Base-by-base conservation (phyloP, 306 rosid genomes). In the Erythrophleum fordii region DNA sequence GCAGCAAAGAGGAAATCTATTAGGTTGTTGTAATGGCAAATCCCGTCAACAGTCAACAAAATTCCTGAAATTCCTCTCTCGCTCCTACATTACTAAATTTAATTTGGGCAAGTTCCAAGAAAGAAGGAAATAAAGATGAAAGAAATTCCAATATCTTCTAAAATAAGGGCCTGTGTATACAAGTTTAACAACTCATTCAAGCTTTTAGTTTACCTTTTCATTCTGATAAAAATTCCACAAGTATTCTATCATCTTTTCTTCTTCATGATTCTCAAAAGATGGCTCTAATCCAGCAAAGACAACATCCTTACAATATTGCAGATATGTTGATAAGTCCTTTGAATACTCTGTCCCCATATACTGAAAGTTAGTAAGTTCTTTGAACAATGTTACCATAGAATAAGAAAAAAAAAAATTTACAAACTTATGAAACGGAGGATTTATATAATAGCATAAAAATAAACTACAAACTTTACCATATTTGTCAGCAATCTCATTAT, bases 221-320 rank as follows among this genome's bases (percentile, higher is more conserved):
- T 85, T 88, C 72, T 86, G 85, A 88, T 87, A 94, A 84, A 71
- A 82, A 39, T 86, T 69, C 97, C 95, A 91, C 23, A 92, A 84
- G 44, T 56, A 42, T 59, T 91, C 87, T 20, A 91, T 86, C 81
- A 90, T 55, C 58, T 62, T 85, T 78, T 85, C 82, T 82, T 94
- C 97, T 72, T 85, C 97, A 3, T 82, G 78, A 86, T 91, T 87
- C 88, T 88, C 96, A 44, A 77, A 81, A 4, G 89, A 77, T 10
- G 90, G 51, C 79, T 92, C 94, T 81, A 82, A 85, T 80, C 97
- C 95, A 83, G 94, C 89, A 88, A 92, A 95, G 64, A 83, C 92
- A 61, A 84, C 88, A 85, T 92, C 94, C 87, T 86, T 91, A 75
- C 94, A 95, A 87, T 85, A 88, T 71, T 84, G 89, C 73, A 95